Evolutionary conservation across 371 early-diverging fungal genomes (phyloP).

Genomic region (Sporodiniella umbellata): DNA sequence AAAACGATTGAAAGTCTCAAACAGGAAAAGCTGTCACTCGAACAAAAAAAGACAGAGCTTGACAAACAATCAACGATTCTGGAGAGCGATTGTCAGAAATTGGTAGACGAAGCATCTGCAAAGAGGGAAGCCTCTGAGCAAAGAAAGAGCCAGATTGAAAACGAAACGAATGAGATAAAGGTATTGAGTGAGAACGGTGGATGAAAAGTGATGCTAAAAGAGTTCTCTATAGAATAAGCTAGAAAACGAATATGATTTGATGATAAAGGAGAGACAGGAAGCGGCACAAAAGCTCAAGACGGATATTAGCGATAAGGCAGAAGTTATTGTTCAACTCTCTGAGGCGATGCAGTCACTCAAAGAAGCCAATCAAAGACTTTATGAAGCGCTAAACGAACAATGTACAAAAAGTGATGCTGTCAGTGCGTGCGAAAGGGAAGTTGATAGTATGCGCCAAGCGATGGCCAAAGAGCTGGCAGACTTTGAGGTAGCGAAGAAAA

Average conservation of each 20-base stretch:
- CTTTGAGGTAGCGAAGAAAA: conserved; percentile 96
- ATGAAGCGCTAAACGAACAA: conserved; percentile 29
- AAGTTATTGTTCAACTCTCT: conserved; percentile 67
- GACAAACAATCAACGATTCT: conserved; percentile 71
- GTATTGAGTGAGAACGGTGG: conserved; percentile 14
- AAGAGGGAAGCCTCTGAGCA: conserved; percentile 76
- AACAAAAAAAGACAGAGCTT: conserved; percentile 67
- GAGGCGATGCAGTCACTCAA: conserved; percentile 41
- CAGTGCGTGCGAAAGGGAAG: conserved; percentile 79
- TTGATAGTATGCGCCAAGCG: conserved; percentile 84
- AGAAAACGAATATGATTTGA: conserved; percentile 11
- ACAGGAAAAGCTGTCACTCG: conserved; percentile 60
- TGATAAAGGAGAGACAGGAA: conserved; percentile 62
- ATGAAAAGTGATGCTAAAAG: not conserved
- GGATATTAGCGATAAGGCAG: conserved; percentile 66
- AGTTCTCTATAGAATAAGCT: not conserved
- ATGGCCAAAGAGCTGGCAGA: conserved; percentile 91
- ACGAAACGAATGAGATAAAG: conserved; percentile 77
- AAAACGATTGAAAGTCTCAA: conserved; percentile 64
- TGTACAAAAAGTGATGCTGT: conserved; percentile 16
- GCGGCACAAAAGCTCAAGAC: conserved; percentile 75
- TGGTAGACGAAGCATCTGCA: conserved; percentile 89
- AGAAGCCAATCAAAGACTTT: conserved; percentile 16
- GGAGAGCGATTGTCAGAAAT: conserved; percentile 89
- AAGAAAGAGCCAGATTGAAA: conserved; percentile 64